Percentiles rank a stretch among this genome's conserved stretches.
These are phyloP conservation scores for Arctium minus DNA, from an alignment of 129 eudicot genomes.

Conservation along the genomic window DNA sequence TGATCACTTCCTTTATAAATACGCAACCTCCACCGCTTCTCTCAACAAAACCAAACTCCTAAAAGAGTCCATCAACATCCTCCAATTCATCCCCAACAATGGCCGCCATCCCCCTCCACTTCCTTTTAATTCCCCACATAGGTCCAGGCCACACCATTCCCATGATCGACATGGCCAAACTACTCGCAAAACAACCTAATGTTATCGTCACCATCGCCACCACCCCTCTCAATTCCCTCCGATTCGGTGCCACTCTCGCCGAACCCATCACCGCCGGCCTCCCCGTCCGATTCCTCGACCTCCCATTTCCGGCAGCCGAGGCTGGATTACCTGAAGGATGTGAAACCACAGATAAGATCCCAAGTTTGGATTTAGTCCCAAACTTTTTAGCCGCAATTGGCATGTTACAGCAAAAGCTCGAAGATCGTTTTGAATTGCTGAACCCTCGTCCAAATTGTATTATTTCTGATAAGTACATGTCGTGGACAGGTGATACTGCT, in stretches of 20 bases:
- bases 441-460: constrained; percentile 29
- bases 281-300: constrained; percentile 19
- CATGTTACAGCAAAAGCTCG: constrained; percentile 30
- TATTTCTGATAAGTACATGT: constrained; percentile 31
- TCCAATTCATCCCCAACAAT: background rate
- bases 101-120: constrained; percentile 13
- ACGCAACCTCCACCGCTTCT: background rate
- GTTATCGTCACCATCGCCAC: constrained; percentile 45
- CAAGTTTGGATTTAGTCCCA: constrained; percentile 15
- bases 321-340: constrained; percentile 54
- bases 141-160: constrained; percentile 24
- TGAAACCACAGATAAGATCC: constrained; percentile 45
- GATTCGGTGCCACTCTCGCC: constrained; percentile 14
- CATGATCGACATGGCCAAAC: constrained; percentile 37
- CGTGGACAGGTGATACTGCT: constrained; percentile 40
- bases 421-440: constrained; percentile 16
- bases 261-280: constrained; percentile 26
- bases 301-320: constrained; percentile 42
- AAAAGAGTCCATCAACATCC: background rate
- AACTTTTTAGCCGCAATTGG: constrained; percentile 29
- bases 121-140: constrained; percentile 21
- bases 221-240: constrained; percentile 38
- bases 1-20: background rate
- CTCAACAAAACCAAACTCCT: background rate
- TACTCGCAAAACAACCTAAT: constrained; percentile 33